Base-by-base conservation (phyloP, 805 yeast species). In the Yamadazyma olivae region DNA sequence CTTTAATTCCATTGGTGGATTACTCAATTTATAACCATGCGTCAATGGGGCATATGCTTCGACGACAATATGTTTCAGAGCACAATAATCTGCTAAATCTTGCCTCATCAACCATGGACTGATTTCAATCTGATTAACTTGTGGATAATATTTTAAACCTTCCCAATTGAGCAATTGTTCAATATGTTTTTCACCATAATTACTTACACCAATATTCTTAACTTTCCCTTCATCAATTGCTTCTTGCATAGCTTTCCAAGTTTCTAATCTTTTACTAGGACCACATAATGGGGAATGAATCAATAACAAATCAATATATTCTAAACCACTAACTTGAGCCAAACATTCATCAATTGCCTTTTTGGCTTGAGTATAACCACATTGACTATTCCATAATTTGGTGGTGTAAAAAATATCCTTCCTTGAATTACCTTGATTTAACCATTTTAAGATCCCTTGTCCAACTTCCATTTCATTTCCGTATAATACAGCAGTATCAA, bases 401-500 rank as follows among this genome's bases (percentile, higher is more conserved):
- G 93, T 80, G 7, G 88, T 80, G 57, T 83, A 45, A 43, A 58
- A 61, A 5, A 63, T 42, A 14, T 60, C 64, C 15, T 44, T 35
- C 6, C 53, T 39, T 3, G 38, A 32, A 0, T 70, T 67, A 31
- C 58, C 57, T 20, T 65, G 64, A 3, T 52, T 35, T 3, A 73
- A 30, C 67, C 71, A 73, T 26, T 59, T 44, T 8, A 35, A 43
- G 35, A 82, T 74, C 4, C 81, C 93, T 35, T 69, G 65, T 21
- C 95, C 89, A 10, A 82, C 81, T 44, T 74, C 79, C 13, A 57
- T 66, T 56, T 86, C 95, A 53, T 81, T 81, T 2, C 74, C 74
- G 55, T 85, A 85, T 41, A 71, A 68, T 54, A 76, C 75, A 3
- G 93, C 93, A 7, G 89, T 77, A 56, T 84, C 95, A 46, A 84